Evolutionary conservation across 1,284 basidiomycete species (phyloP).

Genomic region (Ganoderma boninense): DNA sequence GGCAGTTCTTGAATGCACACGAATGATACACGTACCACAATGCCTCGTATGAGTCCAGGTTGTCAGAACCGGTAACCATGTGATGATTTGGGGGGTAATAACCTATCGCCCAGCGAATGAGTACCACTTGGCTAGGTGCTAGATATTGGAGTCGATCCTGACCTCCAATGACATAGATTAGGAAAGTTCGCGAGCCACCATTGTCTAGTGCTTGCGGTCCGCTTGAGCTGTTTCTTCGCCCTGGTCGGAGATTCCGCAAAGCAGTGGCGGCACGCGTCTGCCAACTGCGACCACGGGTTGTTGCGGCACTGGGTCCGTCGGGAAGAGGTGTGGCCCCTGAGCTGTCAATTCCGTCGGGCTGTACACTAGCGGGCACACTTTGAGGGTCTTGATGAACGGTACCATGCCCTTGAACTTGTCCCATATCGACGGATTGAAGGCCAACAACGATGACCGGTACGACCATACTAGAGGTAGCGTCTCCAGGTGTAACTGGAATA

Average conservation of each 20-base stretch:
- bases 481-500: conserved; percentile 22
- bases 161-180: conserved; percentile 86
- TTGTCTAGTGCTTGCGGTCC: conserved; percentile 41
- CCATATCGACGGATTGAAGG: conserved; percentile 72
- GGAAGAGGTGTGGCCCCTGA: conserved; percentile 16
- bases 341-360: conserved; percentile 25
- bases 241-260: conserved; percentile 60
- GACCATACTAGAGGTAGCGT: conserved; percentile 53
- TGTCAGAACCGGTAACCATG: conserved; percentile 80
- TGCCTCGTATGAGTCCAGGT: conserved; percentile 81
- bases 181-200: conserved; percentile 72
- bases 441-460: conserved; percentile 85
- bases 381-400: conserved; percentile 20
- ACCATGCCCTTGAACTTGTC: conserved; percentile 41
- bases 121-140: neutral
- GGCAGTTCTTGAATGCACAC: conserved; percentile 6
- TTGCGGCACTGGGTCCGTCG: conserved; percentile 16
- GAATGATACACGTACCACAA: conserved; percentile 59
- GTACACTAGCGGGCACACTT: neutral
- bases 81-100: conserved; percentile 90
- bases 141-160: conserved; percentile 29
- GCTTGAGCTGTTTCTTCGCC: conserved; percentile 43
- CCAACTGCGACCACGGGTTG: conserved; percentile 43
- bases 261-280: conserved; percentile 56
- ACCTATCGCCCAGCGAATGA: conserved; percentile 49